phyloP scores from a whole-genome alignment of 108 stramenopile species.

The Pseudonitzschia pungens region DNA sequence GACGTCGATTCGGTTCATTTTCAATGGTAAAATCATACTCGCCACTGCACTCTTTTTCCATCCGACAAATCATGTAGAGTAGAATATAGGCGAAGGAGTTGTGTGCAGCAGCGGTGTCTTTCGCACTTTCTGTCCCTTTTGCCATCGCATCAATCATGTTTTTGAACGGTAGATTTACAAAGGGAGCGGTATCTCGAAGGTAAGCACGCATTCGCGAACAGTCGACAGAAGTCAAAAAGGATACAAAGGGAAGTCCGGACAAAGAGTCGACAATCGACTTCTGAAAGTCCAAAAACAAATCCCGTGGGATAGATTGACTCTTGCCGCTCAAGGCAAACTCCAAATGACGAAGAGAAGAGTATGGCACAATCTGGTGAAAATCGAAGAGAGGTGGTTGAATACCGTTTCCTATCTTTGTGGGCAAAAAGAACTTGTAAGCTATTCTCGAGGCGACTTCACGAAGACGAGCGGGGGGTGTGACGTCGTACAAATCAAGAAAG shows the following conservation, averaged over 20 bases:
- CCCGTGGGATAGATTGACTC: conserved; percentile 30
- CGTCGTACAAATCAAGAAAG: conserved; percentile 53
- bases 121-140: conserved; percentile 1
- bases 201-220: conserved; percentile 87
- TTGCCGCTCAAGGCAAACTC: conserved; percentile 51
- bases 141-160: conserved; percentile 31
- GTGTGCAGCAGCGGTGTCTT: conserved; percentile 24
- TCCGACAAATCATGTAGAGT: conserved; percentile 61
- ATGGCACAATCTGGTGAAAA: conserved; percentile 56
- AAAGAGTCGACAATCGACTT: conserved; percentile 56
- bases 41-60: conserved; percentile 48
- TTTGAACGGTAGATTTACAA: conserved; percentile 46
- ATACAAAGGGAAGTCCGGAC: conserved; percentile 51
- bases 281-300: conserved; percentile 62
- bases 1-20: conserved; percentile 43
- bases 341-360: conserved; percentile 41
- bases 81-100: conserved; percentile 62
- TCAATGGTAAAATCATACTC: conserved; percentile 53
- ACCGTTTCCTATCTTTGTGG: conserved; percentile 36
- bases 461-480: conserved; percentile 38
- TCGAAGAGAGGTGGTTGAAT: conserved; percentile 58
- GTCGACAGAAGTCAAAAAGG: conserved; percentile 69
- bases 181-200: conserved; percentile 64
- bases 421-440: conserved; percentile 59
- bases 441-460: conserved; percentile 46